Evolutionary conservation across 148 eudicot species (phyloP).

Genomic region (Cornus suecica): DNA sequence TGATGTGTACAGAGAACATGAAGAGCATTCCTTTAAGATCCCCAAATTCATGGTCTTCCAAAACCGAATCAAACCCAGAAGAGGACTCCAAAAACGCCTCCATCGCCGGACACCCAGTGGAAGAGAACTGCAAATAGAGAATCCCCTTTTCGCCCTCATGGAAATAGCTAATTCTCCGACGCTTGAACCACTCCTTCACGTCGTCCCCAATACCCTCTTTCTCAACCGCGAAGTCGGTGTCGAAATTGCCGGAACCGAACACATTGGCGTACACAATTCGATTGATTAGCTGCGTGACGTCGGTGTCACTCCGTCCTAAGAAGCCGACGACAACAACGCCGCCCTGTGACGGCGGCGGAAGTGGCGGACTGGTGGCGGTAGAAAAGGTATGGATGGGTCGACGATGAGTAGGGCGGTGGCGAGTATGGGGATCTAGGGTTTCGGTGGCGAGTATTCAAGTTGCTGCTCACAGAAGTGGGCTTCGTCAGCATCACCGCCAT

Average conservation of each 20-base stretch:
- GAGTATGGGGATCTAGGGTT: no score
- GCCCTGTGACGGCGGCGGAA: constrained; percentile 17
- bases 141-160: constrained; percentile 54
- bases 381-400: no score
- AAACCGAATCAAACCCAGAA: constrained; percentile 34
- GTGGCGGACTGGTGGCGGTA: constrained; percentile 20
- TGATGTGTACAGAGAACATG: constrained; percentile 97
- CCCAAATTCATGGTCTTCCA: constrained; percentile 57
- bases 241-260: constrained; percentile 58
- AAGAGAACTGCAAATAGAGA: constrained; percentile 59
- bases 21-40: constrained; percentile 89
- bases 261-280: constrained; percentile 59
- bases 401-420: no score
- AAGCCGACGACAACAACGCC: constrained; percentile 84
- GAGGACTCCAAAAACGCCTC: constrained; percentile 6
- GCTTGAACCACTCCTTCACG: constrained; percentile 36
- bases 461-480: no score
- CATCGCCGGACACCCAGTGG: constrained; percentile 39
- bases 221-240: constrained; percentile 22
- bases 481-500: no score
- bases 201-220: constrained; percentile 24
- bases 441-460: no score
- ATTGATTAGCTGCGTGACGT: constrained; percentile 63
- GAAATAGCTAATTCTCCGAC: constrained; percentile 48
- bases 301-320: constrained; percentile 42